A percentile compares a stretch with the other conserved stretches of the same genome.
Conservation (phyloP, 208 protist genomes). For the Naegleria gruberi region DNA sequence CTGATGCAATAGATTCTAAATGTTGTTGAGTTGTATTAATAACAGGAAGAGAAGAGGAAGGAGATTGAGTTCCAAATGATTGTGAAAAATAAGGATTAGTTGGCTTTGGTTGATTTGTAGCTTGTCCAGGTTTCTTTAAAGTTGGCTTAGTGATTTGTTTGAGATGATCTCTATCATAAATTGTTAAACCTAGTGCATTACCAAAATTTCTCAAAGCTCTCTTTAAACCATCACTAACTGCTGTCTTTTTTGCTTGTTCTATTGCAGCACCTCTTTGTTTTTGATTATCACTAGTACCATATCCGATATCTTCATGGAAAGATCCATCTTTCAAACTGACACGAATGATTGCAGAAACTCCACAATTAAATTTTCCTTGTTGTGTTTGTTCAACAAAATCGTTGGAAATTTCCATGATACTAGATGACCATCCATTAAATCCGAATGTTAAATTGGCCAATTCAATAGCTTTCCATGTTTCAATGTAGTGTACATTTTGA, state of each 20-base stretch:
- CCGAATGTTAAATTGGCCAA: conserved; percentile 50
- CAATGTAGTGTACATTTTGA: conserved; percentile 35
- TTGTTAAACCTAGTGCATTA: conserved; percentile 45
- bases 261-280: conserved; percentile 43
- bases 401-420: conserved; percentile 35
- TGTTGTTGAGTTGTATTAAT: neutral
- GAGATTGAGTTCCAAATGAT: neutral
- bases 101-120: neutral
- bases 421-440: conserved; percentile 54
- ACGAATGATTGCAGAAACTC: conserved; percentile 41
- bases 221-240: conserved; percentile 51
- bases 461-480: conserved; percentile 51
- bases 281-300: conserved; percentile 40
- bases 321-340: conserved; percentile 54
- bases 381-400: conserved; percentile 41
- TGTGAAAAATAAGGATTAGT: conserved; percentile 8
- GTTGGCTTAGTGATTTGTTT: neutral
- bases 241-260: conserved; percentile 52
- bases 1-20: neutral
- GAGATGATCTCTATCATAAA: conserved; percentile 50
- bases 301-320: conserved; percentile 54
- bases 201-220: conserved; percentile 50
- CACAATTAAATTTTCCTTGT: conserved; percentile 32
- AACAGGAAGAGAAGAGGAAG: neutral
- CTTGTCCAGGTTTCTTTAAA: conserved; percentile 17